Percentiles rank a stretch among this genome's conserved stretches.
These are phyloP conservation scores for Erythrophleum ivorense DNA, from an alignment of 331 rosid genomes.

Conservation along the genomic window DNA sequence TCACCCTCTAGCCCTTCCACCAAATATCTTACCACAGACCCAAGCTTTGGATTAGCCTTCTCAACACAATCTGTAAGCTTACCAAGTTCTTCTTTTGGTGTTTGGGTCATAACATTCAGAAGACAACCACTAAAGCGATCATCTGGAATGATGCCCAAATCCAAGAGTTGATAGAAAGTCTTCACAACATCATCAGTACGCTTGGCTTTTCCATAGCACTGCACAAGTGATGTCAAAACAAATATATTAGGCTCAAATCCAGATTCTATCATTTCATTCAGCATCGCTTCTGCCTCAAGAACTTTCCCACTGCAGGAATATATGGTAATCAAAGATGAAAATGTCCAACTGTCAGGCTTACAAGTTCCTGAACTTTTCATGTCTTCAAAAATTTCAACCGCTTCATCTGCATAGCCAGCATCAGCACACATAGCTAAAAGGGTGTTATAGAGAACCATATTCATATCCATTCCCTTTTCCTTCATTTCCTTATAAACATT, in stretches of 20 bases:
- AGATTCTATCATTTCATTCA: constrained; percentile 74
- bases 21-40: constrained; percentile 62
- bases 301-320: constrained; percentile 73
- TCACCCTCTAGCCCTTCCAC: constrained; percentile 48
- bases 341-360: constrained; percentile 75
- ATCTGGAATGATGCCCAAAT: constrained; percentile 67
- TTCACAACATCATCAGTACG: constrained; percentile 72
- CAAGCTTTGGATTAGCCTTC: constrained; percentile 71
- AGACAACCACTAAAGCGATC: constrained; percentile 81
- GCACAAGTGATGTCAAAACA: constrained; percentile 79
- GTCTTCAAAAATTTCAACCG: constrained; percentile 66
- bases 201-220: constrained; percentile 85
- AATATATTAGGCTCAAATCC: constrained; percentile 75
- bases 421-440: constrained; percentile 83
- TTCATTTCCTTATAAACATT: constrained; percentile 78
- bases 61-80: constrained; percentile 68
- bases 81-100: constrained; percentile 68
- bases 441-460: constrained; percentile 61
- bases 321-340: constrained; percentile 75
- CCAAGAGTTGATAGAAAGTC: constrained; percentile 67
- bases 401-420: constrained; percentile 69
- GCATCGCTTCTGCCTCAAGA: constrained; percentile 63
- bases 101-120: constrained; percentile 71
- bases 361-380: constrained; percentile 65
- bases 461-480: constrained; percentile 65